Evolutionary conservation across 2,329 filamentous ascomycete species (phyloP), one percentile per base, ranked within the genome.

Genomic region (Fusarium humuli): DNA sequence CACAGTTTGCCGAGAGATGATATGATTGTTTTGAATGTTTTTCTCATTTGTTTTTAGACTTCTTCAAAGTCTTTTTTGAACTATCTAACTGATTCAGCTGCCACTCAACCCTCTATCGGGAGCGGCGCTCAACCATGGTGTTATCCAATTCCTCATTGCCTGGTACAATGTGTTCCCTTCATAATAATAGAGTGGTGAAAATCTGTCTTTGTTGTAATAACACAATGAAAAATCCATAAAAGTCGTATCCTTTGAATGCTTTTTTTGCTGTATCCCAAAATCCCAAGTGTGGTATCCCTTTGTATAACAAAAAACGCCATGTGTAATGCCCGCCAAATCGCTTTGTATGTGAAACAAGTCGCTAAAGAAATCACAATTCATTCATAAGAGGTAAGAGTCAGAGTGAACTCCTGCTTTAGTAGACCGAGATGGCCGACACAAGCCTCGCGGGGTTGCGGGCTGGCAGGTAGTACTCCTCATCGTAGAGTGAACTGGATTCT

Each of bases 361-460:
- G 65, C 69, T 65, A 69, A 69, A 65, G 49, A 68, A 73, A 69
- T 71, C 67, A 71, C 62, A 73, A 65, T 60, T 75, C 68, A 69
- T 34, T 62, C 49, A 45, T 45, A 42, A 53, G 49, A 53, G 9
- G 49, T 11, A 30, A 57, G 45, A 57, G 53, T 56, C 18, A 18
- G 32, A 62, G 49, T 55, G 29, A 50, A 44, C 54, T 64, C 54
- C 52, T 61, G 48, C 60, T 69, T 83, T 83, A 89, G 80, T 88
- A 88, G 72, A 88, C 86, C 71, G 85, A 84, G 80, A 89, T 87
- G 76, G 85, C 79, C 57, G 86, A 84, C 67, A 87, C 83, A 69
- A 88, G 74, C 67, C 85, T 81, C 65, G 83, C 79, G 23, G 86
- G 81, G 73, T 84, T 86, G 73, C 84, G 82, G 45, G 83, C 79